These are phyloP conservation scores for Penicillium sp. DNA, from an alignment of 2,329 filamentous ascomycete genomes.

Conservation along the genomic window DNA sequence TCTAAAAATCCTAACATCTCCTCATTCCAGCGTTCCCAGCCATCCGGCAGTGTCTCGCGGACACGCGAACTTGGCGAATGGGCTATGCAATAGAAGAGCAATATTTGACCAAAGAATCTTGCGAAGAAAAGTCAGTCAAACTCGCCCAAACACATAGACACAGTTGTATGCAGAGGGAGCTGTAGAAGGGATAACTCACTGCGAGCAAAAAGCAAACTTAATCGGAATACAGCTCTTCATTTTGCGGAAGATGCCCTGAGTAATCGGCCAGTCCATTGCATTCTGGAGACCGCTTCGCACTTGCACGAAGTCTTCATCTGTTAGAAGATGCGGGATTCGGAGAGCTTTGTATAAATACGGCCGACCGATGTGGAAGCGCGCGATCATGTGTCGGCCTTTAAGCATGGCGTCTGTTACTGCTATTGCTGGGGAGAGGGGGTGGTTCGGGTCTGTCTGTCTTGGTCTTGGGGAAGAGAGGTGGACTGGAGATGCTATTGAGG, in stretches of 20 bases:
- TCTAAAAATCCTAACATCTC: conserved; percentile 45
- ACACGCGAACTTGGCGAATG: conserved; percentile 39
- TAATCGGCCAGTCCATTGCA: conserved; percentile 46
- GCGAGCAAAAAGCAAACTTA: conserved; percentile 44
- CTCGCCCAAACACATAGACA: no score
- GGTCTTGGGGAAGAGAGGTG: conserved; percentile 20
- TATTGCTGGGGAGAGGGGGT: conserved; percentile 34
- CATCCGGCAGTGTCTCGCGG: conserved; percentile 37
- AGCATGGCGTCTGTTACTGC: conserved; percentile 43
- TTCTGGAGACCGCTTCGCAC: conserved; percentile 40
- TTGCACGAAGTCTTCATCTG: conserved; percentile 43
- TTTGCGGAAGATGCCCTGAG: conserved; percentile 39
- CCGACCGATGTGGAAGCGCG: conserved; percentile 43
- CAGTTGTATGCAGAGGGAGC: not conserved
- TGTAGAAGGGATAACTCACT: conserved; percentile 26
- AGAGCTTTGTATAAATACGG: conserved; percentile 46
- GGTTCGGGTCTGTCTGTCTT: conserved; percentile 18
- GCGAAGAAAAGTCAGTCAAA: not conserved
- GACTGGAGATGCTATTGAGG: conserved; percentile 22
- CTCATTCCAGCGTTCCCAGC: conserved; percentile 44
- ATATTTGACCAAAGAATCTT: conserved; percentile 45
- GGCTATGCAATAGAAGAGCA: conserved; percentile 45
- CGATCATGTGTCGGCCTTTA: conserved; percentile 39
- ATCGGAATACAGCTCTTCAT: conserved; percentile 48
- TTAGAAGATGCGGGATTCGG: conserved; percentile 38